These are phyloP conservation scores for Dictyostelium purpureum DNA, from an alignment of 78 protist genomes.

Conservation along the genomic window DNA sequence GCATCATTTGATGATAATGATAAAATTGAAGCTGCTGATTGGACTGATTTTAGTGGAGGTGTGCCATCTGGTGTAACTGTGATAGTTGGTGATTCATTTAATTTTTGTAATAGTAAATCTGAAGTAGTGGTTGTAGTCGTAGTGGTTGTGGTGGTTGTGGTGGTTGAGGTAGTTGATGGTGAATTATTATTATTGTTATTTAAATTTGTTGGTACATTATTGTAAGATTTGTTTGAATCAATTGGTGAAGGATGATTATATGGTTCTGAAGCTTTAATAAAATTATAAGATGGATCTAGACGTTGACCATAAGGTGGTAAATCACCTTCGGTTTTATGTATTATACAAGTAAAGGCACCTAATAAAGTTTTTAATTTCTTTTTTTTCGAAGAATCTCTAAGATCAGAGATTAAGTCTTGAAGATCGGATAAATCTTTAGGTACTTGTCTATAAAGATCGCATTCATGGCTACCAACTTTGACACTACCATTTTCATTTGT, in stretches of 20 bases:
- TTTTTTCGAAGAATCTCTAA: conserved; percentile 28
- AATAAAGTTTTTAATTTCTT: conserved; percentile 41
- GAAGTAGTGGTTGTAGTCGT: neutral
- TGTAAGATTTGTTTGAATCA: neutral
- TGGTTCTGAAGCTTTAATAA: conserved; percentile 22
- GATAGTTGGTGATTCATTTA: neutral
- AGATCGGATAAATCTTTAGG: conserved; percentile 39
- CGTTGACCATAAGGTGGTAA: conserved; percentile 27
- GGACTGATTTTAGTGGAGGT: conserved; percentile 6
- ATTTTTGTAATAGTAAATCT: neutral
- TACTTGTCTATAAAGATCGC: conserved; percentile 22
- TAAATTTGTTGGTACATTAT: neutral
- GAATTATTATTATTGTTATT: neutral
- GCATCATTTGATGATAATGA: neutral
- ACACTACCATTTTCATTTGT: conserved; percentile 18
- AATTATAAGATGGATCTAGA: conserved; percentile 59
- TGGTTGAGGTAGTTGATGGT: neutral
- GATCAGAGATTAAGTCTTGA: conserved; percentile 22
- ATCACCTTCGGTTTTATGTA: conserved; percentile 35
- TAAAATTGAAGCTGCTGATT: neutral
- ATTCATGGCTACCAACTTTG: neutral
- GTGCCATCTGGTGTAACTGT: neutral
- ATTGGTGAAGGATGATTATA: neutral
- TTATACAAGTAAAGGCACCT: conserved; percentile 33
- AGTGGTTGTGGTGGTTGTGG: neutral